phyloP scores from a whole-genome alignment of 139 green algal species.

The Tetraselmis striata region DNA sequence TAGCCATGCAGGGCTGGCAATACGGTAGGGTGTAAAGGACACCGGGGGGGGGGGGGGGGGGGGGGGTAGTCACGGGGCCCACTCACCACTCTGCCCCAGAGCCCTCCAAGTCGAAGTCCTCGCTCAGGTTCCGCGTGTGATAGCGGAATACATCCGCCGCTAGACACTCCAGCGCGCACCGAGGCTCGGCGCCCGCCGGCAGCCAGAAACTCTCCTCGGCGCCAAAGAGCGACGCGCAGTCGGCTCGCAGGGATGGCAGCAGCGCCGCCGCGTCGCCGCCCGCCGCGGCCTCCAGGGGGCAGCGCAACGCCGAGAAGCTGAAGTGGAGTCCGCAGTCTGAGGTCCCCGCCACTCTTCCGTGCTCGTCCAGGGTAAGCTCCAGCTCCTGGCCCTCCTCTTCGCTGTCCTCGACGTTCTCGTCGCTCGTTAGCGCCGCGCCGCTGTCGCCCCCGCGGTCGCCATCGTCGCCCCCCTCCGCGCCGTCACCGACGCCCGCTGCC shows the following conservation, averaged over 20 bases:
- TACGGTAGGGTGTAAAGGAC: too few species aligned
- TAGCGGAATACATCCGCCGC: background rate
- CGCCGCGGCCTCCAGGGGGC: background rate
- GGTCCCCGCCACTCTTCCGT: background rate
- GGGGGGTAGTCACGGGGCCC: too few species aligned
- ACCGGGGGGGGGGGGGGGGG: too few species aligned
- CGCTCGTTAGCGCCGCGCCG: too few species aligned
- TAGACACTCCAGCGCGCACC: background rate
- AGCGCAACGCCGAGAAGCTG: background rate
- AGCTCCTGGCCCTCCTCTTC: background rate
- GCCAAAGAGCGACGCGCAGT: background rate
- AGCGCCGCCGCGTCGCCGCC: background rate
- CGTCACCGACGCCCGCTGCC: too few species aligned
- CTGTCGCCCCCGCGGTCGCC: too few species aligned
- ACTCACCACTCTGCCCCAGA: background rate
- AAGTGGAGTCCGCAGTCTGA: background rate
- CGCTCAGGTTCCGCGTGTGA: background rate
- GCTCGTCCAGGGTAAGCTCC: background rate
- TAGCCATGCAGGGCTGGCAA: too few species aligned
- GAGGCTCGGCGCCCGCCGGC: background rate
- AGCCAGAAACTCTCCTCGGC: background rate
- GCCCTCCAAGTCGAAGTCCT: background rate
- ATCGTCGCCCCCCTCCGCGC: too few species aligned
- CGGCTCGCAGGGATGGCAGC: background rate
- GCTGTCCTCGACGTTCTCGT: too few species aligned